Evolutionary conservation across 495 filamentous ascomycete species (phyloP).

Genomic region (Jackrogersella minutella): DNA sequence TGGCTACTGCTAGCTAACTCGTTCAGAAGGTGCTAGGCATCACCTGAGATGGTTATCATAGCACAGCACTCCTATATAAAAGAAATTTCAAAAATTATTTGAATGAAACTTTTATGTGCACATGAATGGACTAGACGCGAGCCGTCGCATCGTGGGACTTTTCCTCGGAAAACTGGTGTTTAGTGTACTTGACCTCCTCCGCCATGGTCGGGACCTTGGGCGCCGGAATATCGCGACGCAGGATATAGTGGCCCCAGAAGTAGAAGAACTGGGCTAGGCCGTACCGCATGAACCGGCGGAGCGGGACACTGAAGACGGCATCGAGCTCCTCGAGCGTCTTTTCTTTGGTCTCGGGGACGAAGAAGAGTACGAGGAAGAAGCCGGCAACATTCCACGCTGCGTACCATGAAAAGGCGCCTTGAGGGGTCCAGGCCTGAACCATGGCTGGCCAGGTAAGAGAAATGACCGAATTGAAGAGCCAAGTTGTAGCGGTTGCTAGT

Average conservation of each 20-base stretch:
- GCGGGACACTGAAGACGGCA: conserved; percentile 62
- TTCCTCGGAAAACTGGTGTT: conserved; percentile 37
- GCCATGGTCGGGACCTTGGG: conserved; percentile 34
- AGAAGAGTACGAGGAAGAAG: conserved; percentile 74
- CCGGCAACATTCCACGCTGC: conserved; percentile 75
- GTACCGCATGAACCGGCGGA: conserved; percentile 61
- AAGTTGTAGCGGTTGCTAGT: conserved; percentile 71
- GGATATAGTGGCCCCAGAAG: conserved; percentile 62
- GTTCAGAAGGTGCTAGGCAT: background rate
- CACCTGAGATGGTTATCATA: background rate
- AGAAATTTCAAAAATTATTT: background rate
- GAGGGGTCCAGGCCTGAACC: conserved; percentile 59
- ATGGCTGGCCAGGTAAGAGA: conserved; percentile 72
- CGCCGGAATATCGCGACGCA: conserved; percentile 52
- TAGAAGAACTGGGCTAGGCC: conserved; percentile 46
- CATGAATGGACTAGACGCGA: conserved; percentile 24
- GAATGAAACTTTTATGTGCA: background rate
- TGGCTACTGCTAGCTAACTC: background rate
- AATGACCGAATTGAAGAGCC: conserved; percentile 74
- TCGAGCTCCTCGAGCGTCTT: conserved; percentile 76
- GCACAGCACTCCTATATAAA: background rate
- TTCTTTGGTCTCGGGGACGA: conserved; percentile 83
- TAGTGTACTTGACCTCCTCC: conserved; percentile 31
- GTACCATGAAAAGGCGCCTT: conserved; percentile 74
- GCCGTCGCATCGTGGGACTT: conserved; percentile 37